Percentiles rank a stretch among this genome's conserved stretches.
phyloP scores from a whole-genome alignment of 192 early-diverging fungal genomes.

The Mortierella claussenii region DNA sequence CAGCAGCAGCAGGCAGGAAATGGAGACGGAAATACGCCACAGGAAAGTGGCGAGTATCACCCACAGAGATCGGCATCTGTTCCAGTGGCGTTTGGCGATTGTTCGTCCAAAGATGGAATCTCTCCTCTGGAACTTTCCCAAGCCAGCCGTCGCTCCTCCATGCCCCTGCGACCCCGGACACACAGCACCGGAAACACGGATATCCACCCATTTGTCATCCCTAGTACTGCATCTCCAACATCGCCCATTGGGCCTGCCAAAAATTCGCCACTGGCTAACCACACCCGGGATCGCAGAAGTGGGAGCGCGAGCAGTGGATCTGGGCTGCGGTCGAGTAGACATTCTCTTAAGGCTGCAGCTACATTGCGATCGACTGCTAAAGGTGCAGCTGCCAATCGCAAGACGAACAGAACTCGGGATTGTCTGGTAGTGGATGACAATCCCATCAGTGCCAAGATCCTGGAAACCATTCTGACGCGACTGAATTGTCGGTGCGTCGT shows the following conservation, averaged over 20 bases:
- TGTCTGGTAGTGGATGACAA: conserved; percentile 94
- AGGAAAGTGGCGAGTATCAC: conserved; percentile 31
- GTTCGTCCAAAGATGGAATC: conserved; percentile 6
- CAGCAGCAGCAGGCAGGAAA: not conserved
- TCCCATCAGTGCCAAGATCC: conserved; percentile 86
- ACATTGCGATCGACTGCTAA: conserved; percentile 46
- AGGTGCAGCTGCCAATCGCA: conserved; percentile 18
- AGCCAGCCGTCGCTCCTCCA: conserved; percentile 22
- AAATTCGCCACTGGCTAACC: conserved; percentile 21
- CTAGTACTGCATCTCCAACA: conserved; percentile 18
- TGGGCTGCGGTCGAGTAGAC: conserved; percentile 44
- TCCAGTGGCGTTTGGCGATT: conserved; percentile 42
- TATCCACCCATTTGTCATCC: conserved; percentile 49
- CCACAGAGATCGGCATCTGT: conserved; percentile 51
- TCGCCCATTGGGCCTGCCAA: conserved; percentile 35
- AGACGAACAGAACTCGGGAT: conserved; percentile 51
- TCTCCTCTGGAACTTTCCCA: conserved; percentile 15
- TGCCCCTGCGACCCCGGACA: conserved; percentile 46
- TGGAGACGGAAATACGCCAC: conserved; percentile 24
- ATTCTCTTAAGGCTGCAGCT: conserved; percentile 44
- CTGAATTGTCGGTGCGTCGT: conserved; percentile 84
- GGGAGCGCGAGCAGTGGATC: conserved; percentile 39
- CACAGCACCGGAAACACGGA: conserved; percentile 37
- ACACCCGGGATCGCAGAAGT: conserved; percentile 43
- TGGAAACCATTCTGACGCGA: conserved; percentile 87